Evolutionary conservation across 345 rosid genomes (phyloP), one percentile per base, ranked within the genome.

Genomic region (Sapria himalayana): DNA sequence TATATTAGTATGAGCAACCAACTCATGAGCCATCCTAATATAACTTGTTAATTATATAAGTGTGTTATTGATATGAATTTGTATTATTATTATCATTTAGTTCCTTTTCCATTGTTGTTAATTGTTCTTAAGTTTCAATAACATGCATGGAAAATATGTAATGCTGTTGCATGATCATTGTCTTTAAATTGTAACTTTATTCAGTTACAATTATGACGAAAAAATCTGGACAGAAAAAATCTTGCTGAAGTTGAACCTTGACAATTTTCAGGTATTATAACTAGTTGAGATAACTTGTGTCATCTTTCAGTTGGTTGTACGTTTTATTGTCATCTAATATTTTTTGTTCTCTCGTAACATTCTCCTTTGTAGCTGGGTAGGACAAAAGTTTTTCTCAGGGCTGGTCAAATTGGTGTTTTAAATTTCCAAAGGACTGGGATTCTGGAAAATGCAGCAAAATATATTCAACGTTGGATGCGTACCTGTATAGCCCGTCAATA

Each of bases 361-460:
- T 42, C 14, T 31, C 43, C n/a, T 53, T 47, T 61, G 60, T 71
- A 89, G 98, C 56, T 82, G 61, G 98, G 98, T n/a, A 72, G 51
- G 71, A 76, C 76, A 35, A 89, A 82, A 62, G 98, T 89, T 33
- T 89, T 79, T 62, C 91, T 89, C 29, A 72, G 98, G 63, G 85
- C 94, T 57, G 93, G 98, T 53, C 94, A 89, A 65, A 82, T 89
- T 61, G 98, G 94, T 29, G 57, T 71, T 53, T 72, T 89, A 46
- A 94, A 89, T 56, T 63, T 72, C 4, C 78, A 61, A 37, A 67
- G 98, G 41, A 72, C 91, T 37, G 91, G 79, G 76, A 80, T 79
- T 59, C 73, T 89, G 48, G 85, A 89, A 51, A 53, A 40, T 63
- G 73, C 98, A 64, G 82, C 91, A 38, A 74, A 66, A 64, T 29